These are phyloP conservation scores for Azolla pinnata DNA, from an alignment of 75 land plant genomes.

Conservation along the genomic window DNA sequence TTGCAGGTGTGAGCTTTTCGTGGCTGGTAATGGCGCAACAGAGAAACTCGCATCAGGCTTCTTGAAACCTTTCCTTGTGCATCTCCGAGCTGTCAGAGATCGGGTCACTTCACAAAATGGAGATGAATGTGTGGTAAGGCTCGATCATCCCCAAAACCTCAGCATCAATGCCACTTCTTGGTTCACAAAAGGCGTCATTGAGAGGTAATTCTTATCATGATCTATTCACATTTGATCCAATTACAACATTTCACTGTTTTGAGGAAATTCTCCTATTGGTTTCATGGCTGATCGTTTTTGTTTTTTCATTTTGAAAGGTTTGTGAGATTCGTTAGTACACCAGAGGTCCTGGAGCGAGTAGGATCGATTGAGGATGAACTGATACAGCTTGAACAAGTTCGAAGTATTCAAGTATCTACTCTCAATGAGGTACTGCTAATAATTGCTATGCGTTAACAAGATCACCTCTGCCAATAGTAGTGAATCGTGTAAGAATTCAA, in stretches of 20 bases:
- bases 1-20: constrained; percentile 67
- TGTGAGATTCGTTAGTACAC: constrained; percentile 97
- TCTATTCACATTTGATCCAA: background rate
- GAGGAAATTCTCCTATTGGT: background rate
- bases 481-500: too few species aligned
- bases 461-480: too few species aligned
- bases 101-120: constrained; percentile 57
- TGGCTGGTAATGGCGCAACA: constrained; percentile 47
- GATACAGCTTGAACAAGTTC: constrained; percentile 69
- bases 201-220: constrained; percentile 31
- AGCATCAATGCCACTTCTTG: constrained; percentile 37
- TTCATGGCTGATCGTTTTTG: background rate
- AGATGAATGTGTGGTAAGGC: constrained; percentile 8
- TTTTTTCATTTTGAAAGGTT: constrained; percentile 38
- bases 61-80: constrained; percentile 62
- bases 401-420: constrained; percentile 1
- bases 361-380: constrained; percentile 82
- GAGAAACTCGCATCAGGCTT: constrained; percentile 79
- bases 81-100: constrained; percentile 63
- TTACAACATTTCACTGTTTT: background rate
- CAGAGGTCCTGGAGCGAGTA: constrained; percentile 89
- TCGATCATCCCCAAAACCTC: constrained; percentile 26
- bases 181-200: constrained; percentile 86
- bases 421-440: constrained; percentile 1
- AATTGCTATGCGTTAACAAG: too few species aligned